Percentiles rank a stretch among this genome's conserved stretches.
Conservation (phyloP, 441 rosid species). For the Gossypium armourianum region DNA sequence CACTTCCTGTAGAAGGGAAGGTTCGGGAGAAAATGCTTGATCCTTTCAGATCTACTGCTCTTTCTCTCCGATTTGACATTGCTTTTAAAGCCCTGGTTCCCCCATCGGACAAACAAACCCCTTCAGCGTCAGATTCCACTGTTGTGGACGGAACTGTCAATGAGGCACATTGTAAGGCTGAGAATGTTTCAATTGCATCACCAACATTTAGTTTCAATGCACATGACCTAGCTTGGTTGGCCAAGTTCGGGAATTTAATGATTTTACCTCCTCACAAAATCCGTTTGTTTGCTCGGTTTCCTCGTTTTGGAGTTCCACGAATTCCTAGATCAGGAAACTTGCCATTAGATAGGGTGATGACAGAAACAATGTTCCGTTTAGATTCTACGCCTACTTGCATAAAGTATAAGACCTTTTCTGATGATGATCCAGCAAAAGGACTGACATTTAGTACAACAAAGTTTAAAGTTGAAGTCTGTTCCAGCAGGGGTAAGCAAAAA, state of each 20-base stretch:
- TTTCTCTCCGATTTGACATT: constrained; percentile 75
- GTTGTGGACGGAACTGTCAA: constrained; percentile 6
- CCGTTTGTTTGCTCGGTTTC: constrained; percentile 77
- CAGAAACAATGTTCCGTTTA: constrained; percentile 83
- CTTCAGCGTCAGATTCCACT: constrained; percentile 24
- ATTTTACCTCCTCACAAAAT: constrained; percentile 86
- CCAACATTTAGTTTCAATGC: constrained; percentile 73
- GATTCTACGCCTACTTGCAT: constrained; percentile 63
- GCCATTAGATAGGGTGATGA: constrained; percentile 84
- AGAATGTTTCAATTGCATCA: constrained; percentile 32
- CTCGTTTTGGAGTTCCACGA: constrained; percentile 88
- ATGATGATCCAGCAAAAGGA: constrained; percentile 91
- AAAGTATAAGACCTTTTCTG: constrained; percentile 67
- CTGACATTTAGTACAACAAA: constrained; percentile 65
- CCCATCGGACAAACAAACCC: constrained; percentile 25
- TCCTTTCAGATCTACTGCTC: constrained; percentile 91
- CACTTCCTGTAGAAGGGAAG: constrained; percentile 75
- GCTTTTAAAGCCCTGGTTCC: constrained; percentile 52
- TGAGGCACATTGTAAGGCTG: constrained; percentile 24
- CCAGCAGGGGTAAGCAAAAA: constrained; percentile 77
- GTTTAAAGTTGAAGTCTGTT: constrained; percentile 68
- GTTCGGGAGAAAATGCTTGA: constrained; percentile 74
- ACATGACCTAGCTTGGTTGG: constrained; percentile 87
- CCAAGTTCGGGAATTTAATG: constrained; percentile 68
- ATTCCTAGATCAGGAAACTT: constrained; percentile 74